Conservation (phyloP, 1,284 basidiomycete genomes). For the Laetiporus sulphureus region DNA sequence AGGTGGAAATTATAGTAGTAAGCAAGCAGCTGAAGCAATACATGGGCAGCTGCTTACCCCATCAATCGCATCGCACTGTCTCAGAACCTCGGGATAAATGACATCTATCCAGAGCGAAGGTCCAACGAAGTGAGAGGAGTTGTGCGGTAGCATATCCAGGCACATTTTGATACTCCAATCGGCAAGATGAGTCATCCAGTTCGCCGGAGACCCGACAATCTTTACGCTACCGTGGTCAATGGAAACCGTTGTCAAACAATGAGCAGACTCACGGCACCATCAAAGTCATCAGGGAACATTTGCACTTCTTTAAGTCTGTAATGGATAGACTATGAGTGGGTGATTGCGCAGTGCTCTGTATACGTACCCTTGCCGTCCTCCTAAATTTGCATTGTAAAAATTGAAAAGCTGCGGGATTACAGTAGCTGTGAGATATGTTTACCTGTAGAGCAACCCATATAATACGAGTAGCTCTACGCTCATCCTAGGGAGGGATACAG, state of each 20-base stretch:
- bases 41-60: slow-evolving; percentile 15
- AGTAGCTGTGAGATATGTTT: not conserved
- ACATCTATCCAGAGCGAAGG: slow-evolving; percentile 17
- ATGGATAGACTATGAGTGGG: not conserved
- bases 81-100: slow-evolving; percentile 21
- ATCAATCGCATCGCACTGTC: slow-evolving; percentile 26
- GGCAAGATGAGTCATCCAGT: slow-evolving; percentile 21
- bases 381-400: too few relatives aligned
- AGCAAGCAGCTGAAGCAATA: not conserved
- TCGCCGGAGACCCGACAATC: slow-evolving; percentile 22
- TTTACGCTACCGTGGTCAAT: slow-evolving; percentile 8
- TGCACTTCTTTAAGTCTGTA: slow-evolving; percentile 21
- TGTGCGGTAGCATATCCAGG: slow-evolving; percentile 15
- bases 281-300: slow-evolving; percentile 24
- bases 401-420: too few relatives aligned
- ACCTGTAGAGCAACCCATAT: slow-evolving; percentile 26
- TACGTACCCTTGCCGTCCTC: slow-evolving; percentile 22
- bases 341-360: not conserved
- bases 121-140: slow-evolving; percentile 17
- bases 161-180: slow-evolving; percentile 19
- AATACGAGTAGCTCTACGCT: slow-evolving; percentile 21
- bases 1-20: not conserved
- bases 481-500: too few relatives aligned
- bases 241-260: not conserved
- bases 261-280: slow-evolving; percentile 19